Evolutionary conservation across 805 yeast species (phyloP).

Genomic region (Kluyveromyces dobzhanskii): DNA sequence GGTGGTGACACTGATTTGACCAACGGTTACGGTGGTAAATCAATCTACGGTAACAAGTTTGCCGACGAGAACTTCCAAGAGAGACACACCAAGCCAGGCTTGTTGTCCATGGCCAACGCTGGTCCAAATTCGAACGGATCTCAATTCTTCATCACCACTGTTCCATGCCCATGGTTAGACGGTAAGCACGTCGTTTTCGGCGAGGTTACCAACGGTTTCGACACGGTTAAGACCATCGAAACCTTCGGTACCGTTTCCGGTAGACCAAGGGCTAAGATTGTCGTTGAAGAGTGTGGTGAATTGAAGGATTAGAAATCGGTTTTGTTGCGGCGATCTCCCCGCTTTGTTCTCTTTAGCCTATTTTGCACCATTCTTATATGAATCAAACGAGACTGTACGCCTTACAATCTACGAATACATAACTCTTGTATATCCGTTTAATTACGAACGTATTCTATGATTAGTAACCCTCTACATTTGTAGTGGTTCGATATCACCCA

Average conservation of each 20-base stretch:
- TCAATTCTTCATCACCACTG: constrained; percentile 83
- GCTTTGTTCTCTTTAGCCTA: no score
- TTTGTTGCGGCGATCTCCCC: no score
- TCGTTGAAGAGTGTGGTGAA: constrained; percentile 57
- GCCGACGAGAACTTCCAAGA: constrained; percentile 54
- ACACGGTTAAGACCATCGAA: constrained; percentile 50
- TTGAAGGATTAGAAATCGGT: constrained; percentile 18
- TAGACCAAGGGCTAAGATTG: constrained; percentile 53
- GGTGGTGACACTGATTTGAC: constrained; percentile 85
- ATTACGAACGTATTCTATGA: no score
- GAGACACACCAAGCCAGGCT: constrained; percentile 72
- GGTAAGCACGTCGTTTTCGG: constrained; percentile 76
- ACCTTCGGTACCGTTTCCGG: constrained; percentile 61
- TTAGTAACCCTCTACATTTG: no score
- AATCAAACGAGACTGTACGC: no score
- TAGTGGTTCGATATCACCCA: no score
- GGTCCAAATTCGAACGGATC: constrained; percentile 93
- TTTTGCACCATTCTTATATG: no score
- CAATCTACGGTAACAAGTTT: constrained; percentile 66
- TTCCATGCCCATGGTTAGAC: constrained; percentile 68
- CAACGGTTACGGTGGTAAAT: constrained; percentile 91
- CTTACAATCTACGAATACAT: no score
- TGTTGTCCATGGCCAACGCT: constrained; percentile 86
- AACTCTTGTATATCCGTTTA: no score
- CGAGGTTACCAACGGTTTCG: constrained; percentile 61